Conservation (phyloP, 2,329 filamentous ascomycete genomes). For the Aspergillus sp. region DNA sequence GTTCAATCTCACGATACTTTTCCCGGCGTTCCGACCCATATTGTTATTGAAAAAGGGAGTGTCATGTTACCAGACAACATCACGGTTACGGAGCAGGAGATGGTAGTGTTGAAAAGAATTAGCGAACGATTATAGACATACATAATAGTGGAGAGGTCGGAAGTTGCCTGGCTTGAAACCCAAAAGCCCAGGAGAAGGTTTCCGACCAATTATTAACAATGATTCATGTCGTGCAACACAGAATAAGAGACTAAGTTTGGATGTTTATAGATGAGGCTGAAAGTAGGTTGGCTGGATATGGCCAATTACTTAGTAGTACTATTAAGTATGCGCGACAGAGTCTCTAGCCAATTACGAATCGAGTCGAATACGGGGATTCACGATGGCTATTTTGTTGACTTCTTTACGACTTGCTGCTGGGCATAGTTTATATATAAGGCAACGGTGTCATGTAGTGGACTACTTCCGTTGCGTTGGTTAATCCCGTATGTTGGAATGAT, state of each 20-base stretch:
- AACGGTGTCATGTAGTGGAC: too few relatives aligned
- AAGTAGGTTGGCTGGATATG: neutral
- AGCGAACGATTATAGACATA: constrained; percentile 34
- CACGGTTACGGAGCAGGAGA: constrained; percentile 36
- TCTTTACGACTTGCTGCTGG: neutral
- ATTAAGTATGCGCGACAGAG: neutral
- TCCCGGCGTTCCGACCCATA: constrained; percentile 26
- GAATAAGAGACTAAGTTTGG: neutral
- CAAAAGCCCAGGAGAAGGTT: neutral
- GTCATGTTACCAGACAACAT: constrained; percentile 38
- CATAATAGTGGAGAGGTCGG: neutral
- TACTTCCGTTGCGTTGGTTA: neutral
- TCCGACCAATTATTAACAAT: neutral
- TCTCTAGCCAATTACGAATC: neutral
- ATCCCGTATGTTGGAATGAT: neutral
- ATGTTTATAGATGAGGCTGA: neutral
- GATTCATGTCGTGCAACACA: neutral
- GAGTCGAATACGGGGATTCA: neutral
- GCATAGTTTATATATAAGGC: neutral
- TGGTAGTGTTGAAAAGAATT: constrained; percentile 33
- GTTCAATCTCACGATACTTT: constrained; percentile 7
- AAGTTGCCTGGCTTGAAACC: too few relatives aligned
- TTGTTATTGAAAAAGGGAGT: constrained; percentile 33
- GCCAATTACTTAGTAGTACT: neutral
- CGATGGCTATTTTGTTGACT: neutral